Evolutionary conservation across 2,329 filamentous ascomycete species (phyloP).

Genomic region (Trichoderma polysporum): DNA sequence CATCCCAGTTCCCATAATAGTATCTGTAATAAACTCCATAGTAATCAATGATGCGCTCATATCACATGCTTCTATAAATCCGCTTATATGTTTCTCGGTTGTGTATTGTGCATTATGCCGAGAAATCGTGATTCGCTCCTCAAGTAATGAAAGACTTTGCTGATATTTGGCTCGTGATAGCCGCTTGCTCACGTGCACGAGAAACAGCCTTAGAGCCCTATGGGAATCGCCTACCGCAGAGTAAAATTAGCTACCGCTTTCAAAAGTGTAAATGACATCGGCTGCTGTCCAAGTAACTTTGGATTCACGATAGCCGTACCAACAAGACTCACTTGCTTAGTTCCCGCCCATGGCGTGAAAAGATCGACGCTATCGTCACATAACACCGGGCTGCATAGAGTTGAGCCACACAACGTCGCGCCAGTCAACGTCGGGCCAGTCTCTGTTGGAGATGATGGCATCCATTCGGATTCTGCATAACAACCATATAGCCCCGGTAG

Average conservation of each 20-base stretch:
- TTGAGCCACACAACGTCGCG: background rate
- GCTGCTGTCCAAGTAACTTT: background rate
- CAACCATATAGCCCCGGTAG: background rate
- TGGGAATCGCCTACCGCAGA: background rate
- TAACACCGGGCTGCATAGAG: background rate
- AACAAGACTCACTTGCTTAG: constrained; percentile 10
- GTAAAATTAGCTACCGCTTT: background rate
- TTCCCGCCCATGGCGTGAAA: background rate
- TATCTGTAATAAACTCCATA: background rate
- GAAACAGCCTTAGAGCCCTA: background rate
- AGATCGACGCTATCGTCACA: background rate
- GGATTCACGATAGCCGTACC: background rate
- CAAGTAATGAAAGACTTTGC: background rate
- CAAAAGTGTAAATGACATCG: background rate
- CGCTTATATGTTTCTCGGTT: background rate
- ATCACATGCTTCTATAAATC: background rate
- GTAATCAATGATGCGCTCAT: background rate
- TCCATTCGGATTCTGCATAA: background rate
- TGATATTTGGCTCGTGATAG: background rate
- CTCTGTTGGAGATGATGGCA: background rate
- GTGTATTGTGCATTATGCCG: background rate
- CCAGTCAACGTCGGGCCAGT: background rate
- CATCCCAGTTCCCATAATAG: background rate
- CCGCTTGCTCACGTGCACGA: background rate
- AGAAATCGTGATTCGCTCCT: background rate